Base-by-base conservation (phyloP, 306 rosid genomes). In the Trifolium repens region DNA sequence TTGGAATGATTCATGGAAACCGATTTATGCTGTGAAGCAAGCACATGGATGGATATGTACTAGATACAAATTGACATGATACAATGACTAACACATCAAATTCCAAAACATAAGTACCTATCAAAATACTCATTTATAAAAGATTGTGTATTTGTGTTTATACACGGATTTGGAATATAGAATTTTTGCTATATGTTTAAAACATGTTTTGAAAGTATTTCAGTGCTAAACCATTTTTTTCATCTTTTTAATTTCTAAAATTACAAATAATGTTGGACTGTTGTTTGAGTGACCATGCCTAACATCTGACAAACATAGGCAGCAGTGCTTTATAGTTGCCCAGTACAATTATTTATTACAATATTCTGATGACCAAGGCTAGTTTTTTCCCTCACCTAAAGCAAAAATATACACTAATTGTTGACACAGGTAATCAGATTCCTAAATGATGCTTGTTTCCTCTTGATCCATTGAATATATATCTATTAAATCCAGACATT, bases 41-140 rank as follows among this genome's bases (percentile, higher is more conserved):
- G 65, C 43, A 19, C 64, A 34, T 69, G 63, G 81, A 42, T 58
- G 15, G 14, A 32, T 24, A 47, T 24, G 53, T 68, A 24, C 13
- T 46, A 9, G 76, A 59, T 69, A 46, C 30, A 42, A 55, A 46
- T 59, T 60, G 69, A 35, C 76, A 69, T 24, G 44, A 69, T 60
- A 49, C 32, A 15, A 4, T 69, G 43, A 46, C 10, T 13, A 35
- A 27, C 69, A 16, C 59, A 24, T 54, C 24, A 53, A 26, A 76
- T 14, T 76, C 15, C 12, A 19, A 54, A 67, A 67, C 80, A 39
- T 8, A 19, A 57, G 40, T 44, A 57, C 49, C n/a, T 27, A 11
- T 50, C 22, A 34, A 58, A 69, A 3, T 49, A 59, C 14, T 69
- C 67, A 72, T 58, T 24, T 58, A 15, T 40, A 35, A 8, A 43